Evolutionary conservation across 257 asterid species (phyloP), one percentile per base, ranked within the genome.

Genomic region (Capsicum pubescens): DNA sequence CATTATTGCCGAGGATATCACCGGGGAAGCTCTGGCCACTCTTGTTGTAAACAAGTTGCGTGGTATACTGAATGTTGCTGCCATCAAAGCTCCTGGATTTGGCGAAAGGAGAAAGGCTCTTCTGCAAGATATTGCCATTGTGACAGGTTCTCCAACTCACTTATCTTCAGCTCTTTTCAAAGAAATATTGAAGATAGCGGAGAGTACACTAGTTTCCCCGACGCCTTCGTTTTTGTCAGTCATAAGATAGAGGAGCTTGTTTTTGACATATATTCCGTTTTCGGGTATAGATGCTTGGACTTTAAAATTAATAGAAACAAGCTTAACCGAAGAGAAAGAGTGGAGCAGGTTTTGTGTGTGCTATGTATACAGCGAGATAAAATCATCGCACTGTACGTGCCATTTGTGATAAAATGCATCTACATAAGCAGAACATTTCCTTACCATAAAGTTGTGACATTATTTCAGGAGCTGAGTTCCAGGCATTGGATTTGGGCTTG

Each of bases 81-180:
- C 99, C 74, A 94, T 96, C 88, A 96, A 94, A 89, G 98, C 99
- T n/a, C 98, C 99, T n/a, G 93, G 98, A 61, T 96, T 96, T 88
- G 99, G 98, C 67, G 99, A 96, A 85, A 90, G 99, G 88, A 93
- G 98, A 82, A 96, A 96, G 89, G 95, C 99, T 9, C 91, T 94
- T 86, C 97, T 96, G 86, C 99, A 96, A 87, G 99, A 96, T 90
- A 96, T 96, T 61, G 99, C 99, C 84, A 94, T 96, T 59, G 86
- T 94, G 88, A 96, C 99, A 5, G 99, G 99, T 96, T 86, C 77
- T 36, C 61, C 8, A 7, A 7, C 79, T 55, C 11, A 60, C 58
- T 42, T 35, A 13, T 26, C 42, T 48, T 72, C 6, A 19, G 42
- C 64, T 77, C 64, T 54, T 61, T 26, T 54, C 81, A 52, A 76